These are phyloP conservation scores for Acacia crassicarpa DNA, from an alignment of 306 rosid genomes.

Conservation along the genomic window DNA sequence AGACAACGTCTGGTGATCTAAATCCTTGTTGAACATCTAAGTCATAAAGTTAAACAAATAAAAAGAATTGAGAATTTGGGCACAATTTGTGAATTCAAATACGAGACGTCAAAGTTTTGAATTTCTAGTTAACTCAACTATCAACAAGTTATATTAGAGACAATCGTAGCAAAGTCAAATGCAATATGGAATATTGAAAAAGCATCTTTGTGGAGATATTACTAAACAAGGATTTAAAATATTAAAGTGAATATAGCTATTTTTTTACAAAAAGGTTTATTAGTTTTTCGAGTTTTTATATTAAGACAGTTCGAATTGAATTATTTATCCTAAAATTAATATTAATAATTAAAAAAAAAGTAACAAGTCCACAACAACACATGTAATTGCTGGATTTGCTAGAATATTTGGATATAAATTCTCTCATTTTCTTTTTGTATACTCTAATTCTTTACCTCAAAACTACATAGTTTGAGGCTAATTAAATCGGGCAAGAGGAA, in stretches of 20 bases:
- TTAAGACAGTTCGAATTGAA: too few relatives aligned
- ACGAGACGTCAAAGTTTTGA: background rate
- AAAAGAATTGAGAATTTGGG: background rate
- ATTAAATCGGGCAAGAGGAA: too few relatives aligned
- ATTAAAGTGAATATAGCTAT: background rate
- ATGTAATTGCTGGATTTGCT: too few relatives aligned
- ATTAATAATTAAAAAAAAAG: too few relatives aligned
- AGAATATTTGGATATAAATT: too few relatives aligned
- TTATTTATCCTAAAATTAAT: too few relatives aligned
- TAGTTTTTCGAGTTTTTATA: too few relatives aligned
- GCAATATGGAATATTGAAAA: background rate
- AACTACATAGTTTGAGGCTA: too few relatives aligned
- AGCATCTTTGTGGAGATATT: background rate
- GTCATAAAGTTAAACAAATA: background rate
- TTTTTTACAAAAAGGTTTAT: too few relatives aligned
- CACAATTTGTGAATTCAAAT: background rate
- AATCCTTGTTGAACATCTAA: background rate
- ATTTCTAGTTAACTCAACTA: background rate
- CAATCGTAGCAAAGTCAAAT: background rate
- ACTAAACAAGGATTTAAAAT: background rate
- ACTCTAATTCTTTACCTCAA: accelerated
- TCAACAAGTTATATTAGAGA: background rate
- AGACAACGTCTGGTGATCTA: background rate
- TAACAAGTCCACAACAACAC: too few relatives aligned
- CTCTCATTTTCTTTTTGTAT: too few relatives aligned